These are phyloP conservation scores for Brettanomyces anomalus DNA, from an alignment of 805 yeast species.

Conservation along the genomic window DNA sequence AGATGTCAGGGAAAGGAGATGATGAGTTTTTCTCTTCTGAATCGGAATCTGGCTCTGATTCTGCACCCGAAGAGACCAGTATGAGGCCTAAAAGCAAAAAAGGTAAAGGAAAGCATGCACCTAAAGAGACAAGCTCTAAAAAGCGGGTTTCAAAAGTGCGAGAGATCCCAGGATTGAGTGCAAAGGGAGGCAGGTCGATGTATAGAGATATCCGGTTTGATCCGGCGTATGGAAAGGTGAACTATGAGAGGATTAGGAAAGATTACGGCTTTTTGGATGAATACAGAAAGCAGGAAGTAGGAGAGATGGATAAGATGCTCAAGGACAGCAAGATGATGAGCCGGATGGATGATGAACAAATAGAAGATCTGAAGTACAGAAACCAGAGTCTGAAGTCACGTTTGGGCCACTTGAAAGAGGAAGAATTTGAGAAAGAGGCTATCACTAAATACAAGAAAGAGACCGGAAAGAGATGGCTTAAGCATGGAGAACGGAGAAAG, in stretches of 20 bases:
- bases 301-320: slow-evolving; percentile 45
- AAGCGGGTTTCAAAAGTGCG: slow-evolving; percentile 61
- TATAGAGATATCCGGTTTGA: slow-evolving; percentile 81
- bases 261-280: slow-evolving; percentile 83
- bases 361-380: slow-evolving; percentile 42
- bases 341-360: slow-evolving; percentile 35
- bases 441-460: slow-evolving; percentile 48
- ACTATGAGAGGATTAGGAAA: slow-evolving; percentile 53
- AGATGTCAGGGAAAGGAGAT: too few species aligned
- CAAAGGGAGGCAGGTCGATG: slow-evolving; percentile 25
- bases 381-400: slow-evolving; percentile 61
- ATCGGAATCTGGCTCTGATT: slow-evolving; percentile 8
- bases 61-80: slow-evolving; percentile 18
- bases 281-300: slow-evolving; percentile 68
- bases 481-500: slow-evolving; percentile 62
- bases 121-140: slow-evolving; percentile 70
- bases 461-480: slow-evolving; percentile 51
- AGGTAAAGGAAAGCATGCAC: slow-evolving; percentile 65
- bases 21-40: slow-evolving; percentile 9
- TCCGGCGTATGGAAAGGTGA: slow-evolving; percentile 80
- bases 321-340: slow-evolving; percentile 42
- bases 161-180: slow-evolving; percentile 56
- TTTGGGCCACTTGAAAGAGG: slow-evolving; percentile 57
- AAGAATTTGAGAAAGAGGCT: slow-evolving; percentile 66
- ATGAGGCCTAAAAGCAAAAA: slow-evolving; percentile 5